Evolutionary conservation across 2,329 filamentous ascomycete genomes (phyloP).

Genomic region (Penicillium sp.): DNA sequence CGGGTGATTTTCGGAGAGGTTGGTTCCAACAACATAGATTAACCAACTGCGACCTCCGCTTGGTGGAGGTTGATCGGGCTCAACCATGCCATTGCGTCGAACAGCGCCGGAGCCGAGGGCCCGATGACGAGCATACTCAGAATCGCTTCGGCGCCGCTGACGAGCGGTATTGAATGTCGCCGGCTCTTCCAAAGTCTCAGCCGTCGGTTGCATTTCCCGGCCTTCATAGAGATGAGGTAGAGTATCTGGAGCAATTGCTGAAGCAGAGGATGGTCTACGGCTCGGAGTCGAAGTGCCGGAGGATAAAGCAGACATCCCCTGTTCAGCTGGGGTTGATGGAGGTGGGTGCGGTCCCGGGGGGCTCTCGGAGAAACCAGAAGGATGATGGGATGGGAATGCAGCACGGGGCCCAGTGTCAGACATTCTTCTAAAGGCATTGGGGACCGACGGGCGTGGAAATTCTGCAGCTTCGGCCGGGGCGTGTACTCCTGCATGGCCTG

Average conservation of each 20-base stretch:
- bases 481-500: constrained; percentile 47
- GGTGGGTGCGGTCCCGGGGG: constrained; percentile 53
- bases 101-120: constrained; percentile 54
- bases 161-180: constrained; percentile 38
- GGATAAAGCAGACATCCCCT: constrained; percentile 47
- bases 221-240: constrained; percentile 36
- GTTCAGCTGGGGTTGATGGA: constrained; percentile 55
- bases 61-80: constrained; percentile 45
- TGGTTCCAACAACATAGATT: constrained; percentile 63
- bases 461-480: constrained; percentile 46
- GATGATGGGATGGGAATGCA: constrained; percentile 28
- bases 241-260: constrained; percentile 32
- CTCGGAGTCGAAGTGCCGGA: constrained; percentile 46
- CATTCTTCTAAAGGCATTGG: constrained; percentile 24
- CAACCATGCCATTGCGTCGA: constrained; percentile 56
- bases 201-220: constrained; percentile 28
- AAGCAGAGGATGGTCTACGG: constrained; percentile 42
- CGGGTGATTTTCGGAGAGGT: constrained; percentile 61
- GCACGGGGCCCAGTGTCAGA: constrained; percentile 27
- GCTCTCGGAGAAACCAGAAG: constrained; percentile 46
- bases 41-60: constrained; percentile 58
- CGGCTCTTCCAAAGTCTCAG: constrained; percentile 38
- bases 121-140: constrained; percentile 48
- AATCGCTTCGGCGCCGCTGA: constrained; percentile 51
- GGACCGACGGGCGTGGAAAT: constrained; percentile 45